Conservation (phyloP, 352 stramenopile species). For the Achlya hypogyna region DNA sequence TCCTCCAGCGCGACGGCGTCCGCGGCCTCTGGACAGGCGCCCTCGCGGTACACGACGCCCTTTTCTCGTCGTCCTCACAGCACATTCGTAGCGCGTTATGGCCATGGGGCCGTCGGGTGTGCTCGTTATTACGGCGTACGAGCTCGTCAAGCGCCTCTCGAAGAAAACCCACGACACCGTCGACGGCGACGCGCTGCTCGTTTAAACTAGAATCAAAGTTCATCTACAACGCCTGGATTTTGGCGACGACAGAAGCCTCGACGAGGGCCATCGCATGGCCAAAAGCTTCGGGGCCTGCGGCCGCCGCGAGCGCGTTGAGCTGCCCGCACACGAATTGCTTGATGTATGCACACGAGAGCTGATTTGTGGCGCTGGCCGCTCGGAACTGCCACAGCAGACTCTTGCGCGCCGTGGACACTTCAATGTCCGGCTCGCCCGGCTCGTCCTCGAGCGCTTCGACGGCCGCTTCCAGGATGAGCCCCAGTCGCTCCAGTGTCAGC, state of each 20-base stretch:
- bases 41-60: slow-evolving; percentile 47
- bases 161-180: slow-evolving; percentile 29
- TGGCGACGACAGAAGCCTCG: background rate
- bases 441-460: slow-evolving; percentile 55
- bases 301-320: slow-evolving; percentile 7
- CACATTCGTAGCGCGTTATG: slow-evolving; percentile 48
- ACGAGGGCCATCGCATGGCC: slow-evolving; percentile 10
- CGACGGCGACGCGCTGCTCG: no score
- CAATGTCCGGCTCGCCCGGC: background rate
- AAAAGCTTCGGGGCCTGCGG: slow-evolving; percentile 5
- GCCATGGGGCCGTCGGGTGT: slow-evolving; percentile 76
- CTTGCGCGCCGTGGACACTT: background rate
- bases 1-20: slow-evolving; percentile 59
- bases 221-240: slow-evolving; percentile 13
- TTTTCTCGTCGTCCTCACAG: slow-evolving; percentile 8
- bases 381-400: slow-evolving; percentile 4
- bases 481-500: slow-evolving; percentile 42
- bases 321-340: slow-evolving; percentile 18
- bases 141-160: slow-evolving; percentile 84
- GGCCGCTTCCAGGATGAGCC: slow-evolving; percentile 55
- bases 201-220: no score
- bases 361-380: background rate
- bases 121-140: slow-evolving; percentile 81
- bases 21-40: slow-evolving; percentile 75
- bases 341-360: slow-evolving; percentile 9